A percentile compares a stretch with the other conserved stretches of the same genome.
phyloP scores from a whole-genome alignment of 2,329 filamentous ascomycete genomes.

The Ceratocystis cubensis region DNA sequence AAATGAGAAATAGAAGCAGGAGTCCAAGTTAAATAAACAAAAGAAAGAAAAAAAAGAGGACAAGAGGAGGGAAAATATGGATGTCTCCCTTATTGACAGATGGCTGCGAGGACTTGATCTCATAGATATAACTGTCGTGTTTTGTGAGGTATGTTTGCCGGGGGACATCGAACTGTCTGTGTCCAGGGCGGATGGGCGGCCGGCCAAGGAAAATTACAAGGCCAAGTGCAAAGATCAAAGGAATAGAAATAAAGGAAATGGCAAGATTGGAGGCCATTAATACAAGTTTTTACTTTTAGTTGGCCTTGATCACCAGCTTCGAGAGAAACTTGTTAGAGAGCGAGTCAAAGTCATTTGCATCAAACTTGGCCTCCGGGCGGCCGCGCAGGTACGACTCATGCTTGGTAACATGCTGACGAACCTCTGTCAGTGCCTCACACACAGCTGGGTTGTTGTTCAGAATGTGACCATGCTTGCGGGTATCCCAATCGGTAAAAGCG shows the following conservation, averaged over 20 bases:
- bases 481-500: constrained; percentile 88
- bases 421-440: constrained; percentile 92
- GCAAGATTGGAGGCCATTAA: constrained; percentile 20
- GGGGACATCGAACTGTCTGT: no score
- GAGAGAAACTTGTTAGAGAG: constrained; percentile 96
- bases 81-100: background rate
- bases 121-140: background rate
- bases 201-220: background rate
- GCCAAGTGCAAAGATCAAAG: constrained; percentile 20
- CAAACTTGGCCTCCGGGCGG: constrained; percentile 69
- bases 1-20: constrained; percentile 13
- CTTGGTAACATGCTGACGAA: constrained; percentile 81
- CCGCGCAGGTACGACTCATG: constrained; percentile 80
- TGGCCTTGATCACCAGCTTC: constrained; percentile 89
- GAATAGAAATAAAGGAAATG: constrained; percentile 24
- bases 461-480: constrained; percentile 75
- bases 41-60: constrained; percentile 2
- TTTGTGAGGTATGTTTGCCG: background rate
- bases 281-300: constrained; percentile 39
- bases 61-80: background rate
- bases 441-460: constrained; percentile 85
- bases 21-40: background rate
- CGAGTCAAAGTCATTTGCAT: constrained; percentile 85
- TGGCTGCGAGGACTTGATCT: background rate
- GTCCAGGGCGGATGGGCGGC: background rate